A percentile compares a stretch with the other conserved stretches of the same genome.
phyloP scores from a whole-genome alignment of 495 filamentous ascomycete species.

The Polyplosphaeria fusca region DNA sequence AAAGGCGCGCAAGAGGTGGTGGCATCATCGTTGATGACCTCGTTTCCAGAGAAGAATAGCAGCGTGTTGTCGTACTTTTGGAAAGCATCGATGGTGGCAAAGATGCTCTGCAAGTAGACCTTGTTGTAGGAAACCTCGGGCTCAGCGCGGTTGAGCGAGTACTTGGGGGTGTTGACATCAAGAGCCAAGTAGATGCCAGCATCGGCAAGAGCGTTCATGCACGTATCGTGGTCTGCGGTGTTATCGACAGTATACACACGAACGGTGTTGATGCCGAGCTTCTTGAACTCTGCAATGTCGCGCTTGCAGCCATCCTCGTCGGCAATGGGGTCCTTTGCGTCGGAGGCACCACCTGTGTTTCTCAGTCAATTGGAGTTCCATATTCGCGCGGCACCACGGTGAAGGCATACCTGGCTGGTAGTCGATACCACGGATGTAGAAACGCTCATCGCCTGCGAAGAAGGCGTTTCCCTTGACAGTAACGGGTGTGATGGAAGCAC shows the following conservation, averaged over 20 bases:
- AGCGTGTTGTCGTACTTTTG: slow-evolving; percentile 83
- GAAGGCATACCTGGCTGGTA: slow-evolving; percentile 68
- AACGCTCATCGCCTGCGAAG: slow-evolving; percentile 76
- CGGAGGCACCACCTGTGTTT: slow-evolving; percentile 71
- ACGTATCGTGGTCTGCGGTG: slow-evolving; percentile 68
- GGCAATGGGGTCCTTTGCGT: slow-evolving; percentile 74
- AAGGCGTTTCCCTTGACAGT: slow-evolving; percentile 53
- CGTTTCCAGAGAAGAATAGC: slow-evolving; percentile 95
- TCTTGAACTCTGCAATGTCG: slow-evolving; percentile 79
- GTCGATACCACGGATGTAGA: slow-evolving; percentile 93
- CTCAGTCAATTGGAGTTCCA: not conserved
- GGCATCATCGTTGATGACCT: slow-evolving; percentile 83
- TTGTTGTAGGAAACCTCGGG: slow-evolving; percentile 83
- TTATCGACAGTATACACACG: slow-evolving; percentile 94
- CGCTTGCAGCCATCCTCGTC: slow-evolving; percentile 68
- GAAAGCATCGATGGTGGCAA: slow-evolving; percentile 89
- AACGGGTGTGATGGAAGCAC: slow-evolving; percentile 20
- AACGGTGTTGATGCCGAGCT: slow-evolving; percentile 85
- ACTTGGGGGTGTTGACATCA: slow-evolving; percentile 74
- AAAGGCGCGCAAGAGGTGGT: slow-evolving; percentile 76
- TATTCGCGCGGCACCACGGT: not conserved
- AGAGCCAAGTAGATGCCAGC: slow-evolving; percentile 82
- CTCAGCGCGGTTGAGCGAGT: slow-evolving; percentile 77
- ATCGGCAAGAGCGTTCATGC: slow-evolving; percentile 41
- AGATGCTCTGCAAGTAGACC: slow-evolving; percentile 86